A percentile compares a stretch with the other conserved stretches of the same genome.
Evolutionary conservation across 1,139 yeast genomes (phyloP).

Genomic region (Candida mesenterica): DNA sequence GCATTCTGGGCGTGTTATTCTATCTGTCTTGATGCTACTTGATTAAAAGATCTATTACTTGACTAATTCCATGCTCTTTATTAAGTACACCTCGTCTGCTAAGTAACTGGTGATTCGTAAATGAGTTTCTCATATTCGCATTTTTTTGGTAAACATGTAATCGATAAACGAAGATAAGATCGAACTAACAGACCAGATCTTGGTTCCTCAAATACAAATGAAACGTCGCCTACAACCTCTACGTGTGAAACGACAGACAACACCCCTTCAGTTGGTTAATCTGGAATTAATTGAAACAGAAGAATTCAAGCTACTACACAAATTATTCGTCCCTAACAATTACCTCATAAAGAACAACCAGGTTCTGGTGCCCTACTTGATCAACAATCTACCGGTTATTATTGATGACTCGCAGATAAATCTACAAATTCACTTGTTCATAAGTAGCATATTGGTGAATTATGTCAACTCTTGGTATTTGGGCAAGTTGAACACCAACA

Average conservation of each 20-base stretch:
- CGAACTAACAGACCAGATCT: no score
- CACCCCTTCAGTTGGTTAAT: background rate
- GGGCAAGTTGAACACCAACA: constrained; percentile 38
- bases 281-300: constrained; percentile 11
- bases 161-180: no score
- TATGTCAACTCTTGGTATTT: constrained; percentile 43
- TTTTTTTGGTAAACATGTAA: no score
- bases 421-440: constrained; percentile 37
- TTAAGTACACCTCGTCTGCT: no score
- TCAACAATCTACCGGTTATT: constrained; percentile 28
- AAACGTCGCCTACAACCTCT: constrained; percentile 2
- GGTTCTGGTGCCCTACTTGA: constrained; percentile 26
- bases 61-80: no score
- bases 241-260: constrained; percentile 2
- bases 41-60: constrained; percentile 1
- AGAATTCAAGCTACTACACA: constrained; percentile 35
- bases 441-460: constrained; percentile 32
- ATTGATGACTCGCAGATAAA: constrained; percentile 21
- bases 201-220: no score
- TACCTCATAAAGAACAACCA: constrained; percentile 26
- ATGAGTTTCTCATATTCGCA: no score
- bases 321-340: constrained; percentile 35
- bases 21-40: constrained; percentile 3
- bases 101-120: no score
- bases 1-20: no score